These are phyloP conservation scores for Hyaloscypha bicolor DNA, from an alignment of 495 filamentous ascomycete genomes.

Conservation along the genomic window DNA sequence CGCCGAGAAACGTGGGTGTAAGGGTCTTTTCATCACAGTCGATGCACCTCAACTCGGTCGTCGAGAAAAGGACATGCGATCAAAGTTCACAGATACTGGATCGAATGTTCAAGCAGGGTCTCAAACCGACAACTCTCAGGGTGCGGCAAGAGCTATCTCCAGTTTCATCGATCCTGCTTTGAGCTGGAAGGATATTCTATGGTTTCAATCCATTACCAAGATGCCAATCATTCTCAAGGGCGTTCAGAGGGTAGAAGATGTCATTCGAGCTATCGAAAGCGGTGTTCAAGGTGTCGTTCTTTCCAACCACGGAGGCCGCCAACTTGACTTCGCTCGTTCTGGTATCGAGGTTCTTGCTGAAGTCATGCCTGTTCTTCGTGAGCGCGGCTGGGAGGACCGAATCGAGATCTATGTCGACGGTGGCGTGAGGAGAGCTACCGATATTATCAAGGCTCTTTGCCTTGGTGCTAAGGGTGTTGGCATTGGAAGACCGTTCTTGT, in stretches of 20 bases:
- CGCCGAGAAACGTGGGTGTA: conserved; percentile 90
- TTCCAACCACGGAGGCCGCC: conserved; percentile 96
- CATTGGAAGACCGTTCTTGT: conserved; percentile 93
- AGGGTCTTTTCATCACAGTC: conserved; percentile 97
- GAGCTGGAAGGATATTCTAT: conserved; percentile 92
- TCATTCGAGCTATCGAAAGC: conserved; percentile 77
- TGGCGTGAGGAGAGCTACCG: conserved; percentile 85
- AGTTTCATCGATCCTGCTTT: conserved; percentile 93
- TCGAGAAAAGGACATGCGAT: conserved; percentile 93
- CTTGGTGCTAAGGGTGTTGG: conserved; percentile 91
- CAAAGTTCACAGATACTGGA: conserved; percentile 85
- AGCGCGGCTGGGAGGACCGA: conserved; percentile 76
- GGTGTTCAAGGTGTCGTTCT: conserved; percentile 93
- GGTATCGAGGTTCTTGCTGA: conserved; percentile 94
- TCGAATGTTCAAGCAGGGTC: conserved; percentile 79
- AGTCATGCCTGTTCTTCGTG: conserved; percentile 90
- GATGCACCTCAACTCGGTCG: conserved; percentile 95
- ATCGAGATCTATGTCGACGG: conserved; percentile 94
- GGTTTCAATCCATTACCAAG: conserved; percentile 88
- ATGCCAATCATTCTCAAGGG: conserved; percentile 99
- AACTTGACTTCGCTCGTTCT: conserved; percentile 89
- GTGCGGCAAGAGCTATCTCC: conserved; percentile 87
- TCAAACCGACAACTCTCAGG: conserved; percentile 80
- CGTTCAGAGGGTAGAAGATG: conserved; percentile 94
- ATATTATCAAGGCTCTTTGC: conserved; percentile 95